Evolutionary conservation across 768 basidiomycete genomes (phyloP), one percentile per base, ranked within the genome.

Genomic region (Lentinula sp.): DNA sequence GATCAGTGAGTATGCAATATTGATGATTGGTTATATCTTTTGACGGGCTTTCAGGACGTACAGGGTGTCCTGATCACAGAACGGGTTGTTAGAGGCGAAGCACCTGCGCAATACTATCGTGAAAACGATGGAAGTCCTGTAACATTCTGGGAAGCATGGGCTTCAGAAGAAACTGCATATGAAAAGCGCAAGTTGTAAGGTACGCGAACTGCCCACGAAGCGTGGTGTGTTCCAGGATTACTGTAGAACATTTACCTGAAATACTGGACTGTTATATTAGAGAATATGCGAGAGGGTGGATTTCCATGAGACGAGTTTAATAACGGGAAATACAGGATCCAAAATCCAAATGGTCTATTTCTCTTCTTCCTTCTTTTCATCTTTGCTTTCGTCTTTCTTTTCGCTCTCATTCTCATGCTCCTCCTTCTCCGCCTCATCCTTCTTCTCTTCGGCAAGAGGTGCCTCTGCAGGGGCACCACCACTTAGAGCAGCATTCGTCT

Each of bases 1-100:
- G 88, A 64, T 90, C 88, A 66, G 88, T 89, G 70, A 70, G 86
- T 35, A 33, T 35, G 35, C 13, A 10, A 28, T 53, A 33, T 61
- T 13, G 33, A n/a, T 36, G 23, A 51, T 33, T 67, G 35, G 10
- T 23, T 48, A 2, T 20, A n/a, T 20, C n/a, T 46, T 56, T 53
- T 12, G 32, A 48, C 56, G 48, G 4, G 8, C 49, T 20, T 36
- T 32, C 37, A 94, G 89, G 82, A 87, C 58, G 83, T 93, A 36
- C 81, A 87, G 51, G 86, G 93, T 72, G 88, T 94, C n/a, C 83
- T 95, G 49, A 84, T 97, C 55, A 86, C 86, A 20, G 85, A 84
- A 59, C 81, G 79, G 12, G 86, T 87, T 4, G 91, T 90, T 7
- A 81, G 80, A 49, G 87, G 87, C 0, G 76, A 83, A 57, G 76